Percentiles rank a stretch among this genome's conserved stretches.
These are phyloP conservation scores for Candida chauliodis DNA, from an alignment of 805 yeast species.

Conservation along the genomic window DNA sequence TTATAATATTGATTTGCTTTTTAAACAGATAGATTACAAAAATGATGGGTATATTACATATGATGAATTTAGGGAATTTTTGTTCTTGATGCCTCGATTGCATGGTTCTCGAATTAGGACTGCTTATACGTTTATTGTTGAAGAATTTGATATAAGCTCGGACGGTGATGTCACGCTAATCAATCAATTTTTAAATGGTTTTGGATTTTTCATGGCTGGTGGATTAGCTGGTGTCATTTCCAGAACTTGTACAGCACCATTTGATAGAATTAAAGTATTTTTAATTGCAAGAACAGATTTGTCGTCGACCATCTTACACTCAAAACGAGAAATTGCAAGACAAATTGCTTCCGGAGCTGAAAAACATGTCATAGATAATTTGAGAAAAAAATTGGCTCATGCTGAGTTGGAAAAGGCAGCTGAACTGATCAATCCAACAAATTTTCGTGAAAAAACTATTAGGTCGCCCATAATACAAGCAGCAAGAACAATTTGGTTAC, in stretches of 20 bases:
- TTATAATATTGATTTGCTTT: slow-evolving; percentile 51
- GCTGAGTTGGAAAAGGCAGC: slow-evolving; percentile 20
- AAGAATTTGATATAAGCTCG: slow-evolving; percentile 74
- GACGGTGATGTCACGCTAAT: slow-evolving; percentile 91
- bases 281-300: slow-evolving; percentile 87
- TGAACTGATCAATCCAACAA: slow-evolving; percentile 24
- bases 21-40: slow-evolving; percentile 51
- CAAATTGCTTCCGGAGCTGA: slow-evolving; percentile 35
- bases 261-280: slow-evolving; percentile 91
- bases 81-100: slow-evolving; percentile 77
- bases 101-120: slow-evolving; percentile 75
- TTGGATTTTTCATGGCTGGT: slow-evolving; percentile 91
- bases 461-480: slow-evolving; percentile 80
- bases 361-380: slow-evolving; percentile 32
- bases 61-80: slow-evolving; percentile 81
- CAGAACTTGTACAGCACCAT: slow-evolving; percentile 95
- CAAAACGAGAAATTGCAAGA: slow-evolving; percentile 43
- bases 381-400: slow-evolving; percentile 23
- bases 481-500: slow-evolving; percentile 72
- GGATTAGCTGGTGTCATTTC: slow-evolving; percentile 95
- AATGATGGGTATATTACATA: slow-evolving; percentile 69
- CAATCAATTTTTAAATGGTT: slow-evolving; percentile 73
- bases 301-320: slow-evolving; percentile 63
- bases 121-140: slow-evolving; percentile 77
- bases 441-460: slow-evolving; percentile 41